Base-by-base conservation (phyloP, 305 asterid genomes). In the Rubia peregrina region DNA sequence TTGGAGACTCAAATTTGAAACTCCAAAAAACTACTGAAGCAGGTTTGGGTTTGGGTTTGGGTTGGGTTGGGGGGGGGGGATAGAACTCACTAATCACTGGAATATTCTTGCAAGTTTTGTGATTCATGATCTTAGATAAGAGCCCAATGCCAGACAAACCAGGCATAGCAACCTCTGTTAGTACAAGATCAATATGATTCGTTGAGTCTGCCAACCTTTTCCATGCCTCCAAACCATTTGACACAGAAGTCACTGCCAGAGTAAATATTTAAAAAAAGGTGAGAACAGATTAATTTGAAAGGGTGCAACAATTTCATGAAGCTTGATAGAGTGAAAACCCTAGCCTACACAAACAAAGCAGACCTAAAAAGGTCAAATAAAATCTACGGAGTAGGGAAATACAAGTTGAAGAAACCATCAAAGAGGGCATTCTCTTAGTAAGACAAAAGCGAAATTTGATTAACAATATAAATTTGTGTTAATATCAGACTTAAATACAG, bases 201-300 rank as follows among this genome's bases (percentile, higher is more conserved):
- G 84, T 73, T 64, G 85, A 68, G 62, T 81, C 86, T 77, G 81
- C 87, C 83, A 91, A 78, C 61, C 86, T 79, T 76, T 80, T 90
- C 96, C 96, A 91, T 67, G 98, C 98, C 82, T 89, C 85, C 46
- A 91, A 76, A 65, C 95, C 95, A 79, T 89, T 90, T 40, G 90
- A 77, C 71, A 85, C 98, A 64, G 95, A 85, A 67, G 84, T 85
- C 81, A 91, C 98, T 91, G 88, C 70, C 36, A 76, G 41, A 74
- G 43, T 21, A 1, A 49, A 72, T 36, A 51, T 30, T 30, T n/a
- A 7, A 65, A 6, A 44, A 67, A 14, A 22, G 6, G 36, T 36
- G 33, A 65, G 61, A 40, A 42, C 17, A 46, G 22, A 46, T 8
- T 21, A 57, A 57, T 46, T 14, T 24, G 26, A 14, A 24, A 24